These are phyloP conservation scores for Stygiomarasmius scandens DNA, from an alignment of 1,284 basidiomycete species.

Conservation along the genomic window DNA sequence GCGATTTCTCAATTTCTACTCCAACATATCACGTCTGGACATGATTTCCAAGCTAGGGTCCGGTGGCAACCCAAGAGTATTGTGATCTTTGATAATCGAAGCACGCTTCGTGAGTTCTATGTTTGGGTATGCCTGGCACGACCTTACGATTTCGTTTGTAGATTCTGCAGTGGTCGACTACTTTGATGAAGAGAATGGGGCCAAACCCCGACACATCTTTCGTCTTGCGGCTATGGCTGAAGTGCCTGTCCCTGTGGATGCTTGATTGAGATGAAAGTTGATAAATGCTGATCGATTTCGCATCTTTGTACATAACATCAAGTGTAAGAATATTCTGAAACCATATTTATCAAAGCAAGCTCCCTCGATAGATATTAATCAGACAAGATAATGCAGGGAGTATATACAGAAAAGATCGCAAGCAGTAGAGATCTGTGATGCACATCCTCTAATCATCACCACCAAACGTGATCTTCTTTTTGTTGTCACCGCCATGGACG, in stretches of 20 bases:
- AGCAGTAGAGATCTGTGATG: neutral
- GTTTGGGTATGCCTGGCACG: too few relatives aligned
- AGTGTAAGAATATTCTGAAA: too few relatives aligned
- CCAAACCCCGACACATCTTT: constrained; percentile 23
- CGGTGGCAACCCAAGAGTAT: constrained; percentile 22
- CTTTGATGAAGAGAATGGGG: constrained; percentile 20
- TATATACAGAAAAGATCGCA: neutral
- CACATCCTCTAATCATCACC: neutral
- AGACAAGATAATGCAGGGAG: too few relatives aligned
- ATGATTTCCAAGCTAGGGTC: constrained; percentile 23
- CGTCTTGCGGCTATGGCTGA: constrained; percentile 25
- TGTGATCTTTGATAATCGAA: constrained; percentile 25
- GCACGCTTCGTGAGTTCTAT: constrained; percentile 22
- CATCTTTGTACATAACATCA: neutral
- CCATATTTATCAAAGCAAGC: too few relatives aligned
- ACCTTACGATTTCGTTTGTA: too few relatives aligned
- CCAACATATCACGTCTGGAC: constrained; percentile 19
- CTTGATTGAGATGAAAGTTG: too few relatives aligned
- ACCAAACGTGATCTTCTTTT: neutral
- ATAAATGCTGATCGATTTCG: too few relatives aligned
- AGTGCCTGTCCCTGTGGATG: constrained; percentile 19
- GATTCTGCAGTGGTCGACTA: constrained; percentile 24
- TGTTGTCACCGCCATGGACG: constrained; percentile 1
- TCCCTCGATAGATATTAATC: too few relatives aligned
- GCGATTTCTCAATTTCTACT: constrained; percentile 21